Evolutionary conservation across 164 flowering plant genomes (phyloP).

Genomic region (Warburgia ugandensis): DNA sequence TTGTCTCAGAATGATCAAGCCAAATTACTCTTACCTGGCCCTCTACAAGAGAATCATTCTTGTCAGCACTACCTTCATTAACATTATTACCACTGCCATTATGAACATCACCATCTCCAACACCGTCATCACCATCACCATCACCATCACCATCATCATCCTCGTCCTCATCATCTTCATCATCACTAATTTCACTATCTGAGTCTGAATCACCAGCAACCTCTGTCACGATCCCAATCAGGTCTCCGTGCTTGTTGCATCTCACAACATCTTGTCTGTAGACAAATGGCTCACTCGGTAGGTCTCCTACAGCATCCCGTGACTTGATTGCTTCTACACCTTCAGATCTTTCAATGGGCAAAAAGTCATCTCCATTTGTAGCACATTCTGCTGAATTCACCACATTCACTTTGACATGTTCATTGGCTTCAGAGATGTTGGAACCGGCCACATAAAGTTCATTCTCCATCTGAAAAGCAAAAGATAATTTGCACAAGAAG

Average conservation of each 20-base stretch:
- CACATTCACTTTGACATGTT: slow-evolving; percentile 5
- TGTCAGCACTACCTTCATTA: slow-evolving; percentile 15
- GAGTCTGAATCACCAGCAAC: slow-evolving; percentile 51
- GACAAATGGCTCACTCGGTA: slow-evolving; percentile 23
- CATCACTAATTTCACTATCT: slow-evolving; percentile 23
- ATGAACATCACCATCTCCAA: slow-evolving; percentile 13
- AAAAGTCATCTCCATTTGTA: slow-evolving; percentile 8
- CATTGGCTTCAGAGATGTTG: slow-evolving; percentile 9
- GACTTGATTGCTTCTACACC: slow-evolving; percentile 14
- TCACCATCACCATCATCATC: slow-evolving; percentile 32
- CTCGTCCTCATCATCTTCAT: not conserved
- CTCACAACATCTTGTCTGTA: slow-evolving; percentile 85
- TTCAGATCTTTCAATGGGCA: slow-evolving; percentile 11
- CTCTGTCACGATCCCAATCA: slow-evolving; percentile 38
- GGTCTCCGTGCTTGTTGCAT: slow-evolving; percentile 19
- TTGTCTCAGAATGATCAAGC: slow-evolving; percentile 69
- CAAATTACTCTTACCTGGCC: slow-evolving; percentile 83
- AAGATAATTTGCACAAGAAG: not conserved
- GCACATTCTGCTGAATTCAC: slow-evolving; percentile 6
- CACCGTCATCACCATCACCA: slow-evolving; percentile 18
- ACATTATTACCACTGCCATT: slow-evolving; percentile 15
- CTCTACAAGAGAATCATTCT: slow-evolving; percentile 40
- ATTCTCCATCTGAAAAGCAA: slow-evolving; percentile 25
- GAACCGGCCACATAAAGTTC: slow-evolving; percentile 19
- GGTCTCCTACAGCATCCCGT: slow-evolving; percentile 17